These are phyloP conservation scores for Dictyostelium firmibasis DNA, from an alignment of 78 protist species.

Conservation along the genomic window DNA sequence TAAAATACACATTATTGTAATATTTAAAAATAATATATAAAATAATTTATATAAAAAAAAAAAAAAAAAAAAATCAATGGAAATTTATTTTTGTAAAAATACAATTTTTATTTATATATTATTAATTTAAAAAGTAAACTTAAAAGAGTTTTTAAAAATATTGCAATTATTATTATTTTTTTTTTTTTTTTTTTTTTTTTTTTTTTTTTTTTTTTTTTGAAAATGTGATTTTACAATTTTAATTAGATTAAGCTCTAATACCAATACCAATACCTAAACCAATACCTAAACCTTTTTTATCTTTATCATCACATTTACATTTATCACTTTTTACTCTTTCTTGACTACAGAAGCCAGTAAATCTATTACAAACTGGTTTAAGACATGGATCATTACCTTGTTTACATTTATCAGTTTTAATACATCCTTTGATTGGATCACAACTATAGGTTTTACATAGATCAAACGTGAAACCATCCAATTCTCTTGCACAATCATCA, in stretches of 20 bases:
- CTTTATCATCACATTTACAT: background rate
- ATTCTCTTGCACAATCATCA: background rate
- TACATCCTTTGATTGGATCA: background rate
- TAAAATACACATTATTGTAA: no score
- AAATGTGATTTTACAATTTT: background rate
- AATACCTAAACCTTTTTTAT: background rate
- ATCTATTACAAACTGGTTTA: background rate
- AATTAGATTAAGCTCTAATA: background rate
- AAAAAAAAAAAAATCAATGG: background rate
- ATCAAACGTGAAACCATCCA: background rate
- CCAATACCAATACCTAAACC: background rate
- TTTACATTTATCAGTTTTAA: background rate
- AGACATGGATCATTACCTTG: background rate
- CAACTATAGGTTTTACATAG: background rate
- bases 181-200: background rate
- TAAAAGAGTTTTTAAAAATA: no score
- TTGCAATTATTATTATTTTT: no score
- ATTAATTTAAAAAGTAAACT: no score
- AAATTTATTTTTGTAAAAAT: background rate
- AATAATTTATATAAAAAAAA: no score
- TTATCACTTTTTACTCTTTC: background rate
- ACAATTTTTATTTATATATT: background rate
- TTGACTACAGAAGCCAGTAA: background rate
- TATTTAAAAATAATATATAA: no score
- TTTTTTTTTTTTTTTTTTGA: background rate